These are phyloP conservation scores for Ustanciosporium gigantosporum DNA, from an alignment of 1,284 basidiomycete genomes.

Conservation along the genomic window DNA sequence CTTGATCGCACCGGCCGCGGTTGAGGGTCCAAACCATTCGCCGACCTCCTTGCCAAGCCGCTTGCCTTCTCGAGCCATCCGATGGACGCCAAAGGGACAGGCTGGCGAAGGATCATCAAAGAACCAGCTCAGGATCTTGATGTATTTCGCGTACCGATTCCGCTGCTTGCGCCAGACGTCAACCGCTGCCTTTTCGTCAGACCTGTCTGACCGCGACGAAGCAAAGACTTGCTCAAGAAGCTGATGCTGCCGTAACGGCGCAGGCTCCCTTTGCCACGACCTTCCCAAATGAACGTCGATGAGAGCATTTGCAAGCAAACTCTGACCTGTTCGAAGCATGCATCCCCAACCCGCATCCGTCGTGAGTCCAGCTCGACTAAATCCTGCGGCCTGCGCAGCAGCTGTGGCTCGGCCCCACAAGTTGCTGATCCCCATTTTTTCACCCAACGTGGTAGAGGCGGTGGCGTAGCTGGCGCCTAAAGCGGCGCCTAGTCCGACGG, in stretches of 20 bases:
- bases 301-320: slow-evolving; percentile 84
- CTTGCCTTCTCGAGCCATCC: slow-evolving; percentile 92
- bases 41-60: slow-evolving; percentile 93
- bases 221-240: slow-evolving; percentile 16
- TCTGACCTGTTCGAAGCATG: slow-evolving; percentile 94
- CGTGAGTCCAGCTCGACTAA: slow-evolving; percentile 70
- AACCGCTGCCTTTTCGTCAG: slow-evolving; percentile 10
- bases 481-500: slow-evolving; percentile 19
- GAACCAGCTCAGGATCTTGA: slow-evolving; percentile 90
- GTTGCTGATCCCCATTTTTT: slow-evolving; percentile 52
- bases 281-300: slow-evolving; percentile 77
- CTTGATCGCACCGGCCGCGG: slow-evolving; percentile 93
- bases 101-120: slow-evolving; percentile 83
- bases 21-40: slow-evolving; percentile 97
- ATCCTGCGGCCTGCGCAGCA: slow-evolving; percentile 48
- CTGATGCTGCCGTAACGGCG: slow-evolving; percentile 10
- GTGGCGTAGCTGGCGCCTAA: slow-evolving; percentile 20
- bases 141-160: slow-evolving; percentile 67
- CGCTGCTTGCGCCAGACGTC: slow-evolving; percentile 11
- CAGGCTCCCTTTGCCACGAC: slow-evolving; percentile 35
- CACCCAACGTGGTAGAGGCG: slow-evolving; percentile 34
- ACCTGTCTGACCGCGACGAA: slow-evolving; percentile 1
- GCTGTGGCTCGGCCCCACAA: slow-evolving; percentile 53
- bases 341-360: slow-evolving; percentile 97
- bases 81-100: slow-evolving; percentile 93